Evolutionary conservation across 495 filamentous ascomycete species (phyloP).

Genomic region (Neurospora sp.): DNA sequence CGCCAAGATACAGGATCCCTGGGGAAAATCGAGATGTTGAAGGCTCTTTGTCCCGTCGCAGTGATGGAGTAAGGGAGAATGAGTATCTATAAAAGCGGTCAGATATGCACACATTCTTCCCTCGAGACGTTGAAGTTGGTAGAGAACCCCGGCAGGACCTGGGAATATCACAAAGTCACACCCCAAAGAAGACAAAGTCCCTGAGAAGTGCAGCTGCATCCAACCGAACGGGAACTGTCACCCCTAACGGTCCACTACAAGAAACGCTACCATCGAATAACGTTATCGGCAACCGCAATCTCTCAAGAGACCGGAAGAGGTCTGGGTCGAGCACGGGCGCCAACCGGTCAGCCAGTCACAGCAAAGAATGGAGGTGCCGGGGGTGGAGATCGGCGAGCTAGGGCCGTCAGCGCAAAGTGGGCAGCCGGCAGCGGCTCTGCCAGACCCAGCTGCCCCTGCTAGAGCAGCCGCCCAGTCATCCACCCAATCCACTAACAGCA

Average conservation of each 20-base stretch:
- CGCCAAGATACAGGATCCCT: constrained; percentile 6
- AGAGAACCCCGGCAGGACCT: background rate
- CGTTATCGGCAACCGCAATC: background rate
- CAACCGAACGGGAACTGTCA: background rate
- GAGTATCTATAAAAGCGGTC: background rate
- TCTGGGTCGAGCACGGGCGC: constrained; percentile 2
- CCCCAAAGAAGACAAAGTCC: background rate
- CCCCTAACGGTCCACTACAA: background rate
- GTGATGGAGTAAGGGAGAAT: background rate
- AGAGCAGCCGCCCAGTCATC: background rate
- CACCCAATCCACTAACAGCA: background rate
- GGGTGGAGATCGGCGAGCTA: constrained; percentile 12
- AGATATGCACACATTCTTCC: background rate
- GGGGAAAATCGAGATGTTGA: background rate
- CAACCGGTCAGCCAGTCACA: background rate
- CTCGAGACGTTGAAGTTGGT: background rate
- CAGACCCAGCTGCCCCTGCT: constrained; percentile 1
- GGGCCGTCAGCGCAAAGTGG: constrained; percentile 9
- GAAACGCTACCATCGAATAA: background rate
- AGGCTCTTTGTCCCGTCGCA: background rate
- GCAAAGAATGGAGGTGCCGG: constrained; percentile 5
- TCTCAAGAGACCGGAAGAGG: background rate
- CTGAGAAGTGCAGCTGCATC: background rate
- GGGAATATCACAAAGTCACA: background rate
- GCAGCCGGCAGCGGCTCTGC: constrained; percentile 7